Conservation (phyloP, 108 stramenopile genomes). For the Chaetoceros muelleri region DNA sequence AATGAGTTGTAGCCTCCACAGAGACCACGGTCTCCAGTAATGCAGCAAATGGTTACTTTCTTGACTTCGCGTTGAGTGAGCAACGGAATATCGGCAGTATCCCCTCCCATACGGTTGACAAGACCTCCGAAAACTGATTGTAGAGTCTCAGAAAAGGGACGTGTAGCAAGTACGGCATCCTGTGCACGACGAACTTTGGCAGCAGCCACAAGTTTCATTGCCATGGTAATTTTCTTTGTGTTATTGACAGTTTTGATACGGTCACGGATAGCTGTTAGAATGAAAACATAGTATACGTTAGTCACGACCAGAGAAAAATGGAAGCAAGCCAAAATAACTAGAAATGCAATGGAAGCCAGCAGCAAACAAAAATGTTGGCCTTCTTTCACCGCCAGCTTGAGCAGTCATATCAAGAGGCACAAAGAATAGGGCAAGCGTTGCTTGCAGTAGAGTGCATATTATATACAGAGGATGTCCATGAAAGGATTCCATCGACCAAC, state of each 20-base stretch:
- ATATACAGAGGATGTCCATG: no score
- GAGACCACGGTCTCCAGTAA: conserved; percentile 92
- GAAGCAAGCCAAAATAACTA: background rate
- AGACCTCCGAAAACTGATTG: conserved; percentile 91
- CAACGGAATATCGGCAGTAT: conserved; percentile 89
- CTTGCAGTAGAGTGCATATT: no score
- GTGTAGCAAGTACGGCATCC: conserved; percentile 88
- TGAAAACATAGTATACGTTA: background rate
- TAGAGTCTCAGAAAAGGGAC: conserved; percentile 93
- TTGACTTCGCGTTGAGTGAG: conserved; percentile 91
- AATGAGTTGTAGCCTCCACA: conserved; percentile 96
- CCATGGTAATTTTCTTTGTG: conserved; percentile 91
- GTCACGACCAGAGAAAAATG: background rate
- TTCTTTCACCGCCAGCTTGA: no score
- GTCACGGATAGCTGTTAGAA: conserved; percentile 70
- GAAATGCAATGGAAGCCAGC: background rate
- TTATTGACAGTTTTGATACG: conserved; percentile 84
- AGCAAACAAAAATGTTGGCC: background rate
- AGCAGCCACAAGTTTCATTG: conserved; percentile 97
- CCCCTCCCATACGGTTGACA: conserved; percentile 67
- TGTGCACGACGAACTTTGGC: conserved; percentile 97
- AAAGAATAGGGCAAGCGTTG: no score
- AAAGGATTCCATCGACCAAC: no score
- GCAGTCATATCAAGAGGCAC: no score
- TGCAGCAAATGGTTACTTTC: conserved; percentile 83